Evolutionary conservation across 2,329 filamentous ascomycete genomes (phyloP).

Genomic region (Diaporthe ampelina): DNA sequence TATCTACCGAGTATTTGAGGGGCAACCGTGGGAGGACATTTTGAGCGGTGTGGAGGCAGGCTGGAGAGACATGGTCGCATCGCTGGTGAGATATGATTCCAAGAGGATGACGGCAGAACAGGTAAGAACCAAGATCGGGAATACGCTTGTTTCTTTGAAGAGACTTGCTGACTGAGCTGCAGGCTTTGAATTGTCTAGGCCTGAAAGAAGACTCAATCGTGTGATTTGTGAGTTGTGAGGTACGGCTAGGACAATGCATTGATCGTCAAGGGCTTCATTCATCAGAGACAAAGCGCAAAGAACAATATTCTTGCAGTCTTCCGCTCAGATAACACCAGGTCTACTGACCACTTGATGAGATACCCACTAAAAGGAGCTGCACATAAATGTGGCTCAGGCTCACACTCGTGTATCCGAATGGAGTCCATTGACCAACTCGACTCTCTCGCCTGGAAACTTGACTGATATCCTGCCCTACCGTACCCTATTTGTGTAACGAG

Average conservation of each 20-base stretch:
- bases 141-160: neutral
- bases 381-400: neutral
- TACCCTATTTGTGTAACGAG: too few species aligned
- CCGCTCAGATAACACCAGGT: neutral
- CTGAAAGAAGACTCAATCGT: conserved; percentile 16
- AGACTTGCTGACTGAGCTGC: neutral
- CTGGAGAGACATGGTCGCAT: conserved; percentile 75
- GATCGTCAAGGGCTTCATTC: neutral
- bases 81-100: conserved; percentile 80
- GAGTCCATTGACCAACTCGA: neutral
- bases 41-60: conserved; percentile 71
- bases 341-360: neutral
- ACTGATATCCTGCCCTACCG: neutral
- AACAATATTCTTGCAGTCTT: conserved; percentile 10
- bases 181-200: conserved; percentile 9
- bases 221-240: conserved; percentile 19
- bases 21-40: conserved; percentile 77
- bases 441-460: neutral
- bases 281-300: conserved; percentile 12
- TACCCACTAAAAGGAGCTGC: neutral
- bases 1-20: conserved; percentile 84
- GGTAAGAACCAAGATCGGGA: conserved; percentile 52
- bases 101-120: conserved; percentile 76
- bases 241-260: neutral
- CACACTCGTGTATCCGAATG: neutral